phyloP scores from a whole-genome alignment of 1,139 yeast species.

The Geotrichum citri-aurantii region DNA sequence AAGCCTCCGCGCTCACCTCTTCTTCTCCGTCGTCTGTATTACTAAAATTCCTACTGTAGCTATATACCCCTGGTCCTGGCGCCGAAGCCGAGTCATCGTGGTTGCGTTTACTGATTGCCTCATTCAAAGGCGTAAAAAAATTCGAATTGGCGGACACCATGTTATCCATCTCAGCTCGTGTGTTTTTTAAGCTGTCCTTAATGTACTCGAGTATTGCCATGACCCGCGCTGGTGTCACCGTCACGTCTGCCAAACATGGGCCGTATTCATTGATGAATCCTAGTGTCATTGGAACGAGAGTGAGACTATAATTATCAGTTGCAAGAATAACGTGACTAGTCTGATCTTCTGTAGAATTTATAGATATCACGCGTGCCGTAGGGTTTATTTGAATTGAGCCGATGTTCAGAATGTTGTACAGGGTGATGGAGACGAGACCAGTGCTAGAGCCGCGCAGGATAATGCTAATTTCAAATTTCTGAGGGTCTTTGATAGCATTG shows the following conservation, averaged over 20 bases:
- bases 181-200: conserved; percentile 38
- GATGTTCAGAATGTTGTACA: conserved; percentile 29
- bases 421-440: conserved; percentile 24
- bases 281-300: conserved; percentile 1
- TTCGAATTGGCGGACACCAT: conserved; percentile 40
- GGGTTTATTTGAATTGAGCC: conserved; percentile 20
- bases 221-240: conserved; percentile 32
- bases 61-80: neutral
- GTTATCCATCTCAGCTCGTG: conserved; percentile 41
- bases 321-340: conserved; percentile 21
- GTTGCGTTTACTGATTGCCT: conserved; percentile 25
- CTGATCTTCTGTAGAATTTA: conserved; percentile 21
- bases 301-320: conserved; percentile 2
- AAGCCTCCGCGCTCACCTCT: conserved; percentile 19
- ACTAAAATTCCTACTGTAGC: conserved; percentile 1
- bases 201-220: conserved; percentile 38
- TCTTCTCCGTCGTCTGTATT: neutral
- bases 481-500: conserved; percentile 14
- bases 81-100: neutral
- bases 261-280: conserved; percentile 25
- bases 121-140: conserved; percentile 35
- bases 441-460: conserved; percentile 23
- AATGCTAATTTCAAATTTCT: conserved; percentile 20
- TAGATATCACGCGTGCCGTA: conserved; percentile 4
- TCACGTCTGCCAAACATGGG: conserved; percentile 31